A percentile compares a stretch with the other conserved stretches of the same genome.
phyloP scores from a whole-genome alignment of 352 stramenopile genomes.

The Globisporangium polare region DNA sequence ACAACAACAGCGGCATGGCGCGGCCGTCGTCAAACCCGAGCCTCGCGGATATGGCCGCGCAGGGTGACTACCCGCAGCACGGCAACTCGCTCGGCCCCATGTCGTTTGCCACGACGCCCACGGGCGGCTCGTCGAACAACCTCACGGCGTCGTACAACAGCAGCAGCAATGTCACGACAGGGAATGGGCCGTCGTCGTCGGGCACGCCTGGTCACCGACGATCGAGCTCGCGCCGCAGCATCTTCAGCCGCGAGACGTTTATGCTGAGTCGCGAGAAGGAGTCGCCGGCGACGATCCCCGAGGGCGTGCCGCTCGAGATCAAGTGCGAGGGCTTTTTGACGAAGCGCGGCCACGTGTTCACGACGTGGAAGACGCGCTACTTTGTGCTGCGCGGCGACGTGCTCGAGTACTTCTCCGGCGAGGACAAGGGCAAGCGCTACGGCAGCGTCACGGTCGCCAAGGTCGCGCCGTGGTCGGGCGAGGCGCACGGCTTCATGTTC shows the following conservation, averaged over 20 bases:
- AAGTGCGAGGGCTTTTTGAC: constrained; percentile 81
- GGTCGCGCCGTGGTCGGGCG: constrained; percentile 79
- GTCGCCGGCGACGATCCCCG: constrained; percentile 51
- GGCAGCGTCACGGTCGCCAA: constrained; percentile 85
- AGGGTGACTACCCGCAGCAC: constrained; percentile 23
- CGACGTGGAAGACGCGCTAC: constrained; percentile 90
- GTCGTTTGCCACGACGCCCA: constrained; percentile 20
- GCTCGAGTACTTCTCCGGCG: constrained; percentile 80
- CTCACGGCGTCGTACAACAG: constrained; percentile 23
- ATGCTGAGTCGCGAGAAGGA: constrained; percentile 78
- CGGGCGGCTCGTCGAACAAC: constrained; percentile 14
- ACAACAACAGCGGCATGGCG: constrained; percentile 24
- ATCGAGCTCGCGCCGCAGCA: constrained; percentile 61
- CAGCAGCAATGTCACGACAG: constrained; percentile 13
- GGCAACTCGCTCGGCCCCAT: constrained; percentile 69
- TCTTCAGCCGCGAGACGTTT: constrained; percentile 71
- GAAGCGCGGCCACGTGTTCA: constrained; percentile 87
- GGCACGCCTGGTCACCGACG: constrained; percentile 28
- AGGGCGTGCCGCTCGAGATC: constrained; percentile 45
- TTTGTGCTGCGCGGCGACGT: constrained; percentile 82
- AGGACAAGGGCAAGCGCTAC: constrained; percentile 85
- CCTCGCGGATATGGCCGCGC: constrained; percentile 34
- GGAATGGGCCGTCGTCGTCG: constrained; percentile 32
- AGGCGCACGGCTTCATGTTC: constrained; percentile 89
- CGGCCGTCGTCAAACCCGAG: constrained; percentile 68